Evolutionary conservation across 2,329 filamentous ascomycete species (phyloP).

Genomic region (Scedosporium boydii): DNA sequence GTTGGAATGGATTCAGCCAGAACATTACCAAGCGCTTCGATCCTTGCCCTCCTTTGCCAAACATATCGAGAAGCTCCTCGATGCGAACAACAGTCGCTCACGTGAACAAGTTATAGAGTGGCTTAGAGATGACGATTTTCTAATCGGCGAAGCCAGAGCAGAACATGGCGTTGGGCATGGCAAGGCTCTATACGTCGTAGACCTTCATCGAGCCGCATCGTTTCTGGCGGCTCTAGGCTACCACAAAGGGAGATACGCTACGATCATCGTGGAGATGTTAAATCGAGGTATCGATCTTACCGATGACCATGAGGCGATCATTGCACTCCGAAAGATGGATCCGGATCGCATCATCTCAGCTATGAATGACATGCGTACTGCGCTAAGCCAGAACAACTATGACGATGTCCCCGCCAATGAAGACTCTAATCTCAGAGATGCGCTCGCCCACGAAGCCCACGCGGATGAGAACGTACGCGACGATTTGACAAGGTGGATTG

Average conservation of each 20-base stretch:
- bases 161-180: no score
- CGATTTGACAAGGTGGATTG: slow-evolving; percentile 16
- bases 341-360: slow-evolving; percentile 37
- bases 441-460: slow-evolving; percentile 13
- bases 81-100: slow-evolving; percentile 20
- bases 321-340: slow-evolving; percentile 50
- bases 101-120: slow-evolving; percentile 12
- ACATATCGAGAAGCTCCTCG: slow-evolving; percentile 38
- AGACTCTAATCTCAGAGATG: slow-evolving; percentile 26
- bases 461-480: slow-evolving; percentile 10
- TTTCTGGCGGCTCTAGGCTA: slow-evolving; percentile 7
- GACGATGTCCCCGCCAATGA: slow-evolving; percentile 28
- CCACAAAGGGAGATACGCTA: slow-evolving; percentile 3
- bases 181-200: no score
- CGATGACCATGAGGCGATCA: slow-evolving; percentile 42
- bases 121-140: slow-evolving; percentile 1
- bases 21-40: slow-evolving; percentile 59
- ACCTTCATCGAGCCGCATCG: background rate
- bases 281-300: slow-evolving; percentile 41
- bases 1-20: slow-evolving; percentile 37
- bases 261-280: slow-evolving; percentile 49
- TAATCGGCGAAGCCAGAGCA: no score
- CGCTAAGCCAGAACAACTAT: slow-evolving; percentile 12
- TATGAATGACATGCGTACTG: slow-evolving; percentile 16
- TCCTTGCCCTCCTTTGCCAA: slow-evolving; percentile 59